Evolutionary conservation across 805 yeast species (phyloP).

Genomic region (Metschnikowia drakensbergensis): DNA sequence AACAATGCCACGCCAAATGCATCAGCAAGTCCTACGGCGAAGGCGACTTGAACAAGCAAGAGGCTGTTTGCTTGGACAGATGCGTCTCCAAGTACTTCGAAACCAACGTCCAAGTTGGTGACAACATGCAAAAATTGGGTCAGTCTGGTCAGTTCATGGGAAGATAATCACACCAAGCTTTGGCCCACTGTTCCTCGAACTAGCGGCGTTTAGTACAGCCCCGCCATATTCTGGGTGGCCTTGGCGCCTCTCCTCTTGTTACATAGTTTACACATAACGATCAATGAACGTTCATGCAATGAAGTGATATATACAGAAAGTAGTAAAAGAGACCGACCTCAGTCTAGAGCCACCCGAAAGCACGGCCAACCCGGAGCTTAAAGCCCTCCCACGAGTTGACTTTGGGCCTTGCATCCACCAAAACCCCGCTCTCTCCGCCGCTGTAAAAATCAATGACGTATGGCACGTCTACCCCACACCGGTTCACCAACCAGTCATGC

Average conservation of each 20-base stretch:
- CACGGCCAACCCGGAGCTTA: constrained; percentile 58
- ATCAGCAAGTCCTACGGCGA: constrained; percentile 62
- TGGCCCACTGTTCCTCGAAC: not conserved
- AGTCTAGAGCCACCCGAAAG: constrained; percentile 44
- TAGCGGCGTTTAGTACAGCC: not conserved
- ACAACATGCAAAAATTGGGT: constrained; percentile 50
- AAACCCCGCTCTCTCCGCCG: constrained; percentile 48
- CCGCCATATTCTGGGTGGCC: not conserved
- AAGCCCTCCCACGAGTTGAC: constrained; percentile 77
- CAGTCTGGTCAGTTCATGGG: constrained; percentile 47
- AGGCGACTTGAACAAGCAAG: constrained; percentile 72
- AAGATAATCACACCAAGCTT: constrained; percentile 21
- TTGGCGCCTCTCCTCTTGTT: constrained; percentile 2
- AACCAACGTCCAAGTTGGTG: constrained; percentile 92
- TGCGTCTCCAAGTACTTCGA: constrained; percentile 95
- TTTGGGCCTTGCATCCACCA: constrained; percentile 89
- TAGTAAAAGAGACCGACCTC: not conserved
- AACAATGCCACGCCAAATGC: constrained; percentile 86
- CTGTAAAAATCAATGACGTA: constrained; percentile 90
- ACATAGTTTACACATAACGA: constrained; percentile 4
- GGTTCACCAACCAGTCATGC: constrained; percentile 87
- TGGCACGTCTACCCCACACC: constrained; percentile 81
- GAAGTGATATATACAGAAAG: constrained; percentile 2
- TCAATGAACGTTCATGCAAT: not conserved
- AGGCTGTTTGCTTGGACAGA: constrained; percentile 86